These are phyloP conservation scores for Isabelozyma rhagii DNA, from an alignment of 805 yeast genomes.

Conservation along the genomic window DNA sequence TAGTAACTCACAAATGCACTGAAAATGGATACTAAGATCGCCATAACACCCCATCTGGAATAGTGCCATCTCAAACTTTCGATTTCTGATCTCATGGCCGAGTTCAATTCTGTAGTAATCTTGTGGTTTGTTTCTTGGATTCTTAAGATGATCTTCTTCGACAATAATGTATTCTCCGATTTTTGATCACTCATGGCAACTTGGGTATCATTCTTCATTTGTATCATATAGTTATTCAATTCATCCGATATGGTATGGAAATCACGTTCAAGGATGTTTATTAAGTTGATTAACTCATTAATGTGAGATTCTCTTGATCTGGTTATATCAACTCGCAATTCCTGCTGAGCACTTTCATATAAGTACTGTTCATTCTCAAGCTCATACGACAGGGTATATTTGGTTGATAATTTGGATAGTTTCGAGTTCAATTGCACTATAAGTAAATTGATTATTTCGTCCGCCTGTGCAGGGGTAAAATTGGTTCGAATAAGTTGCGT, in stretches of 20 bases:
- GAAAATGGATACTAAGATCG: conserved; percentile 64
- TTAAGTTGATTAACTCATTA: conserved; percentile 61
- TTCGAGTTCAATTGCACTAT: conserved; percentile 41
- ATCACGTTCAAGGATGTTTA: conserved; percentile 68
- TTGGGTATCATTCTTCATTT: conserved; percentile 68
- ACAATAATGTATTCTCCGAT: conserved; percentile 75
- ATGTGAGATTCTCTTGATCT: conserved; percentile 68
- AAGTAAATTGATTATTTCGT: conserved; percentile 50
- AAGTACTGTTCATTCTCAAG: conserved; percentile 84
- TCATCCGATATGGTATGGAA: conserved; percentile 75
- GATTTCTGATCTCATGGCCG: conserved; percentile 80
- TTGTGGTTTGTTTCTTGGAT: conserved; percentile 83
- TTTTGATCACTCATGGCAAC: conserved; percentile 84
- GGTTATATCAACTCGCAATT: conserved; percentile 73
- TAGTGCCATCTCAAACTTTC: conserved; percentile 92
- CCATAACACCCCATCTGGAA: conserved; percentile 81
- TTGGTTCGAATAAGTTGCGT: conserved; percentile 53
- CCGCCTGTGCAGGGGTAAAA: conserved; percentile 60
- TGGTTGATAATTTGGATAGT: conserved; percentile 40
- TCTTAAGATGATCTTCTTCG: conserved; percentile 61
- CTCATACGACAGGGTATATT: conserved; percentile 57
- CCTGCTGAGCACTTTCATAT: conserved; percentile 90
- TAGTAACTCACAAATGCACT: conserved; percentile 52
- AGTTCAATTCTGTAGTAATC: conserved; percentile 75
- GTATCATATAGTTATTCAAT: conserved; percentile 57